Conservation (phyloP, 169 alveolate genomes). For the Plasmodium vivax region DNA sequence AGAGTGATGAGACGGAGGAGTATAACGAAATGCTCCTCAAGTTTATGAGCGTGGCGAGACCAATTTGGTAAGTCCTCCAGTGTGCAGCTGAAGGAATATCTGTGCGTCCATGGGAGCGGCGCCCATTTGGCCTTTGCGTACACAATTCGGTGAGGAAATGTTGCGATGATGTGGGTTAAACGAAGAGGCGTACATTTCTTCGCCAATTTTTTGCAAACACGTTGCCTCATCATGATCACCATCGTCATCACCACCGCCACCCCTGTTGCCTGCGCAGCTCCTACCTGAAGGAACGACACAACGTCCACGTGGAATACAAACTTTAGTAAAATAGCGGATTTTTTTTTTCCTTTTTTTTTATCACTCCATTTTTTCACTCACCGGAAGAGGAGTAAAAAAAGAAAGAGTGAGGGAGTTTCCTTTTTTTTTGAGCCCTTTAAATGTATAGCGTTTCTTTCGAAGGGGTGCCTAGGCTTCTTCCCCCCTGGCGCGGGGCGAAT, state of each 20-base stretch:
- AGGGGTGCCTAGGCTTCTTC: neutral
- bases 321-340: neutral
- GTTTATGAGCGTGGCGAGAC: slow-evolving; percentile 38
- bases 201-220: neutral
- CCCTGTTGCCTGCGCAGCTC: neutral
- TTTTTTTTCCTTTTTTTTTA: neutral
- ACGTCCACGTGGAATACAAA: slow-evolving; percentile 32
- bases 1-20: slow-evolving; percentile 76
- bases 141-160: neutral
- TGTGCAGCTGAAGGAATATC: neutral
- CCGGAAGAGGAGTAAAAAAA: neutral
- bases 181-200: neutral
- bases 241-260: neutral
- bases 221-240: neutral
- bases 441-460: neutral
- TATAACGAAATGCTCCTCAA: slow-evolving; percentile 77
- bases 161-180: neutral
- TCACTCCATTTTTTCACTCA: neutral
- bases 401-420: neutral
- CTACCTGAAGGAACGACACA: slow-evolving; percentile 16
- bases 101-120: neutral
- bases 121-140: neutral
- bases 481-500: neutral
- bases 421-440: neutral
- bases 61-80: slow-evolving; percentile 17